Evolutionary conservation across 345 rosid genomes (phyloP).

Genomic region (Syzygium grande): DNA sequence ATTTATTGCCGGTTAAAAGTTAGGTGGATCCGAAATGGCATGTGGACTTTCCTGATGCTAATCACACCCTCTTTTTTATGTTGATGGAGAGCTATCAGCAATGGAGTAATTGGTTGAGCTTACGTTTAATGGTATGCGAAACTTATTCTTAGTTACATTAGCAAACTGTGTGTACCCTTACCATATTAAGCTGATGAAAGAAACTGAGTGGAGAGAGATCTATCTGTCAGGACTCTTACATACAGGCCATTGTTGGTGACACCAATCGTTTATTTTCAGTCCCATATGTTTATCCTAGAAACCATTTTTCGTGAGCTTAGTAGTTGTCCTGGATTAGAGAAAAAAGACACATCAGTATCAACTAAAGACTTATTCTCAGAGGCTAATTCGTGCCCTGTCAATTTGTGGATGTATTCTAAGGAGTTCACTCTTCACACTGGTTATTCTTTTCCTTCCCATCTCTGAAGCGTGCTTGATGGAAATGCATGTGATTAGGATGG

Average conservation of each 20-base stretch:
- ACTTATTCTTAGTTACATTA: neutral
- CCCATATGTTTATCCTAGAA: neutral
- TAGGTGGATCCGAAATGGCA: too few relatives aligned
- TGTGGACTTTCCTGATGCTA: neutral
- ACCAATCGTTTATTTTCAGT: neutral
- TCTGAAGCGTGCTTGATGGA: neutral
- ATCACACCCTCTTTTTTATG: neutral
- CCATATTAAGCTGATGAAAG: neutral
- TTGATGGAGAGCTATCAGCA: neutral
- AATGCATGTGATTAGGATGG: neutral
- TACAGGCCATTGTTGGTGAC: neutral
- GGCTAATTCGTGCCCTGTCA: neutral
- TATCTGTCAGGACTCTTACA: neutral
- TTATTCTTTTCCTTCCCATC: neutral
- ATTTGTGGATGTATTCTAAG: neutral
- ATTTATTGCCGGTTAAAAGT: too few relatives aligned
- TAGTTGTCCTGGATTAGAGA: neutral
- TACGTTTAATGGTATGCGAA: neutral
- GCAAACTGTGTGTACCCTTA: neutral
- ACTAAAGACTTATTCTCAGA: neutral
- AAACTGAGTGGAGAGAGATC: neutral
- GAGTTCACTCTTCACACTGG: neutral
- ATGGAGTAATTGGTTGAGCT: neutral
- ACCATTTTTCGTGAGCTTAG: neutral
- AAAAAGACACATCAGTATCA: neutral